These are phyloP conservation scores for Cladophialophora yegresii DNA, from an alignment of 2,329 filamentous ascomycete genomes.

Conservation along the genomic window DNA sequence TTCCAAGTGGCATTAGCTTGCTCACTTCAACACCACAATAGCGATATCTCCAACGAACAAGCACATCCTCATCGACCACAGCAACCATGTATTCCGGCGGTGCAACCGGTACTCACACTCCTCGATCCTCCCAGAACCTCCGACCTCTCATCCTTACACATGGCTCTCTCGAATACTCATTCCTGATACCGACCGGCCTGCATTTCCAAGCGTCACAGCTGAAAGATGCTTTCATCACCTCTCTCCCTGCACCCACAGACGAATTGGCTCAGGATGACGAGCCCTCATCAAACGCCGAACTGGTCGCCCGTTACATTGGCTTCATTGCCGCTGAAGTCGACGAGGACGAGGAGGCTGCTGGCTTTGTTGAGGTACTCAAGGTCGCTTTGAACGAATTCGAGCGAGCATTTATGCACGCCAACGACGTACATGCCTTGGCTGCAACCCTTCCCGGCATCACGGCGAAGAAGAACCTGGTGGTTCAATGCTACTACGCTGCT, in stretches of 20 bases:
- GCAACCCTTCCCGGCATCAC: slow-evolving; percentile 85
- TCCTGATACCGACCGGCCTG: slow-evolving; percentile 89
- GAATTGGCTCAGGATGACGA: slow-evolving; percentile 98
- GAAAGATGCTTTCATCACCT: slow-evolving; percentile 84
- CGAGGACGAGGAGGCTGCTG: slow-evolving; percentile 82
- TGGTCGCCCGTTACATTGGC: slow-evolving; percentile 90
- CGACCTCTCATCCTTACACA: slow-evolving; percentile 88
- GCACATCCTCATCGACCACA: slow-evolving; percentile 8
- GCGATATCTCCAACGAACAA: not conserved
- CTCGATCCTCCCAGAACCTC: slow-evolving; percentile 87
- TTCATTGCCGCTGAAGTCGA: slow-evolving; percentile 87
- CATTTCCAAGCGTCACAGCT: slow-evolving; percentile 96
- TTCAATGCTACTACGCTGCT: slow-evolving; percentile 88
- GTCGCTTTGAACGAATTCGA: slow-evolving; percentile 94
- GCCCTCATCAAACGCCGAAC: slow-evolving; percentile 90
- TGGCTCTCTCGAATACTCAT: slow-evolving; percentile 92
- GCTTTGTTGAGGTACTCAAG: slow-evolving; percentile 90
- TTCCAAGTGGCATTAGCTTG: slow-evolving; percentile 38
- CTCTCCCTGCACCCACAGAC: slow-evolving; percentile 86
- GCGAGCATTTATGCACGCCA: slow-evolving; percentile 88
- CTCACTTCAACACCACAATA: slow-evolving; percentile 31
- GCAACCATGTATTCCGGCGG: slow-evolving; percentile 37
- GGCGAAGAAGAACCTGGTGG: slow-evolving; percentile 86
- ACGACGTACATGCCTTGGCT: slow-evolving; percentile 91
- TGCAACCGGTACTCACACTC: slow-evolving; percentile 93